Base-by-base conservation (phyloP, 106 monocot genomes). In the Platanthera zijinensis region DNA sequence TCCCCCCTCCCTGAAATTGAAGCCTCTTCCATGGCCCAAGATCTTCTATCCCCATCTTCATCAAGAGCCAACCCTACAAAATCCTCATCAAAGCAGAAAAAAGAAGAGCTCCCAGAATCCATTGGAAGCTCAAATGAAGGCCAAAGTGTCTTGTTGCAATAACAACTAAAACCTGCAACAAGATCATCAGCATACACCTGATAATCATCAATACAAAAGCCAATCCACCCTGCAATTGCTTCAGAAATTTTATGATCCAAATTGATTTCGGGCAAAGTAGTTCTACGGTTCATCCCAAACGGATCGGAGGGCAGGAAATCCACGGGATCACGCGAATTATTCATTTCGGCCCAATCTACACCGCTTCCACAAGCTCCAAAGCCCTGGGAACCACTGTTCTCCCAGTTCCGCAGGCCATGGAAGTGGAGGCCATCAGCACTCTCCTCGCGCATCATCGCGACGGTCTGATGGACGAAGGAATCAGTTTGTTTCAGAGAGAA, bases 291-390 rank as follows among this genome's bases (percentile, higher is more conserved):
- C 91, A 92, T 92, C 49, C 76, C 91, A 52, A 92, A 92, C 4
- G 91, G 91, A 80, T 92, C 91, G 0, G 72, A 46, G 0, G 91
- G 91, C 28, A 92, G 79, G 48, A 84, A 69, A 48, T 86, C 83
- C 5, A 75, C 64, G 0, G 81, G 69, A 74, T 85, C 85, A 47
- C 59, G 28, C 17, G 53, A 74, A 18, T 53, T 67, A 48, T 48
- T 70, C 15, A 47, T 66, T 0, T 70, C 50, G 8, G 7, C 74
- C 67, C 79, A 73, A 46, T 75, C 80, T n/a, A 49, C 74, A 11
- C 10, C 15, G 15, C 71, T 70, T 69, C 57, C 57, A 50, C 76
- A 53, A 68, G 19, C 32, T 68, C 57, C 57, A 77, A 53, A 68
- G 19, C 32, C 64, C n/a, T 11, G 72, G n/a, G 30, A 51, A 13